Evolutionary conservation across 352 stramenopile genomes (phyloP).

Genomic region (Elongisporangium prolatum): DNA sequence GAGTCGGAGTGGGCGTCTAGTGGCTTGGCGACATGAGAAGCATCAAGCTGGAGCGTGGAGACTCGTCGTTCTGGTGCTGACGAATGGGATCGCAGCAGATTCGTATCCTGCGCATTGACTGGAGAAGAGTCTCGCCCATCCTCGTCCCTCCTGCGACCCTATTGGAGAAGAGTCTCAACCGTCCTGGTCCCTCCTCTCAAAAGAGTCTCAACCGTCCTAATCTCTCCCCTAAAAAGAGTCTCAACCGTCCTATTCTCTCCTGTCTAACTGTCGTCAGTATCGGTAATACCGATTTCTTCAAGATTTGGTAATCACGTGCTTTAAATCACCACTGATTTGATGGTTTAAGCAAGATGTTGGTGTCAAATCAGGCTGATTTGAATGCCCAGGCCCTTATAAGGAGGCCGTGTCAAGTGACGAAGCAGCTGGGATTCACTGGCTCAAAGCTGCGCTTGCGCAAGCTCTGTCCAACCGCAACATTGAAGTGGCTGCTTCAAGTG

Average conservation of each 20-base stretch:
- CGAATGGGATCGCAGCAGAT: not conserved
- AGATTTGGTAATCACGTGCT: not conserved
- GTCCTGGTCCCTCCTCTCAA: not conserved
- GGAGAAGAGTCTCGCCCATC: not conserved
- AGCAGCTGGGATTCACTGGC: not conserved
- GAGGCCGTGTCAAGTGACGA: not conserved
- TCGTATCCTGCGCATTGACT: not conserved
- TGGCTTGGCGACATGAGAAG: not conserved
- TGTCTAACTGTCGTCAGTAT: not conserved
- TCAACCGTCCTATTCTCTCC: not conserved
- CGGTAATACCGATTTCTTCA: not conserved
- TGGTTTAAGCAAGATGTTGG: not conserved
- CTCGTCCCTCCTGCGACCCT: not conserved
- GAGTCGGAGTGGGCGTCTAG: not conserved
- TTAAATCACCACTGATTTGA: not conserved
- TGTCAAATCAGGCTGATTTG: not conserved
- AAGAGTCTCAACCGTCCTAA: not conserved
- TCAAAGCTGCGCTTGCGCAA: not conserved
- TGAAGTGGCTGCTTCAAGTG: not conserved
- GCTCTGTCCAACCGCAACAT: not conserved
- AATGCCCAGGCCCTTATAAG: not conserved
- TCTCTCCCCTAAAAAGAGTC: not conserved
- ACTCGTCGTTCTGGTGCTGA: constrained; percentile 2
- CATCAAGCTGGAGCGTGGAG: not conserved
- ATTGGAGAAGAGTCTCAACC: not conserved